Base-by-base conservation (phyloP, 164 flowering plant species). In the Pachysandra terminalis region DNA sequence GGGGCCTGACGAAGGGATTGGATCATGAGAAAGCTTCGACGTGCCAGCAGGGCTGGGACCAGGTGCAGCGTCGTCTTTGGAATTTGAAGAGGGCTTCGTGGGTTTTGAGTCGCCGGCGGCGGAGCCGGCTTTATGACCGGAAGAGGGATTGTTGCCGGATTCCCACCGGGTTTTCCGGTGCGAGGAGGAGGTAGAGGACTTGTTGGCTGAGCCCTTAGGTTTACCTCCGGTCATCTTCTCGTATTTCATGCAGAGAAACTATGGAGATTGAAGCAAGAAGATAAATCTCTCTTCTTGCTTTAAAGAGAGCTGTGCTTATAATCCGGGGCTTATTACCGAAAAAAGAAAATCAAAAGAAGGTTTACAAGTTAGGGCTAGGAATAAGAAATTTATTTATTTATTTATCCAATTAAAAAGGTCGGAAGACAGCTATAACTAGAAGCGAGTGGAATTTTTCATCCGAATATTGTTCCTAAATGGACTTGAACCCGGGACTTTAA, bases 101-200 rank as follows among this genome's bases (percentile, higher is more conserved):
- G 65, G 72, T 67, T 76, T 74, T 35, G 80, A 35, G 35, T 69
- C 54, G 73, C 56, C 12, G 60, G 71, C 28, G 54, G 70, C 21
- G 62, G n/a, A n/a, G n/a, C 52, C 16, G 70, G 71, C 2, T 28
- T 70, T 64, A 22, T 37, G 27, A 41, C 40, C 68, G 28, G 68
- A 56, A 0, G 27, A 21, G 19, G 52, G 48, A 17, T 17, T 37
- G 62, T 64, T 27, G 65, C 70, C 24, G 63, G 86, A 74, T 27
- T 82, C 82, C 87, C 87, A 82, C n/a, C 87, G 82, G 41, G 87
- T 77, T 72, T 81, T 84, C 15, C 84, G 81, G 68, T 80, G 69
- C 53, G 81, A 63, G 17, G 73, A n/a, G 59, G 76, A 45, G 23
- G 82, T 49, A 17, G 80, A 54, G 17, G 71, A 62, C 40, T 64